Base-by-base conservation (phyloP, 768 basidiomycete species). In the Leucocoprinus birnbaumii region DNA sequence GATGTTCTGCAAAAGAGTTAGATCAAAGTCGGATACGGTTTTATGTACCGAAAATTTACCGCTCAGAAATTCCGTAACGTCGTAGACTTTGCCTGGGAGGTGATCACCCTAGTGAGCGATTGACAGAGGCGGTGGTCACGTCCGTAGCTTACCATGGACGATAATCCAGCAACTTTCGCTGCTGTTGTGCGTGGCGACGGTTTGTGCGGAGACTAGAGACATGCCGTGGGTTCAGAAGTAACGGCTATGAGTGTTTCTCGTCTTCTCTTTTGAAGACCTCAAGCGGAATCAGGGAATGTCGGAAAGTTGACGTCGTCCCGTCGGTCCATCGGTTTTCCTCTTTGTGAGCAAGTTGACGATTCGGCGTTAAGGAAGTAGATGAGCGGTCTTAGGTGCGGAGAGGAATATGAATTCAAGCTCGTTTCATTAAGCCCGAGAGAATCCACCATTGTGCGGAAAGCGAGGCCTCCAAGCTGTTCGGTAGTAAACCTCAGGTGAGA, bases 51-150 rank as follows among this genome's bases (percentile, higher is more conserved):
- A 41, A 24, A n/a, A 58, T 75, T 60, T 66, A 85, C 85, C 85
- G 58, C 86, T 82, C 45, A 89, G 71, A 65, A 90, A 89, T 19
- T 88, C 85, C 0, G 89, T 88, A 2, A 89, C 88, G 59, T 90
- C 89, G 68, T 90, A 91, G 2, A 82, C 86, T 47, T 86, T 83
- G 57, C 83, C 88, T 86, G 37, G 6, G 42, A 51, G 37, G 35
- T n/a, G n/a, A n/a, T n/a, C n/a, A n/a, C n/a, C n/a, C n/a, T n/a
- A n/a, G n/a, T n/a, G n/a, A n/a, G n/a, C n/a, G n/a, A n/a, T n/a
- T n/a, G n/a, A n/a, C n/a, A n/a, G n/a, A n/a, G n/a, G n/a, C n/a
- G n/a, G n/a, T n/a, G n/a, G n/a, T n/a, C n/a, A n/a, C n/a, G n/a
- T n/a, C n/a, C n/a, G n/a, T 27, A 45, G 16, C 74, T 37, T 58